These are phyloP conservation scores for Stipa capillata DNA, from an alignment of 176 grass and related monocot species.

Conservation along the genomic window DNA sequence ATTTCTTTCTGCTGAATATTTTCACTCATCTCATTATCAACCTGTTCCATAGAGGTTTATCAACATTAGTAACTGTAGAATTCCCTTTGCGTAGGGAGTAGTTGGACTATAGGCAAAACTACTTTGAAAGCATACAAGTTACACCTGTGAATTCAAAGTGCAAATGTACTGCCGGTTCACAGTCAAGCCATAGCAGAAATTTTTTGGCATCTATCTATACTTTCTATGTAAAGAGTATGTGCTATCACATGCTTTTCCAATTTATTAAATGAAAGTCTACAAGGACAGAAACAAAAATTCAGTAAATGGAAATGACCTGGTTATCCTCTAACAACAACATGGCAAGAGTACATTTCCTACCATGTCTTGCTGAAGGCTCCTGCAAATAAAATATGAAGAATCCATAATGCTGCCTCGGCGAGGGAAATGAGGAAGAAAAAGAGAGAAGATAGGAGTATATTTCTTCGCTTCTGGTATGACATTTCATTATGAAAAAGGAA, in stretches of 20 bases:
- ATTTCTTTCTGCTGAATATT: conserved; percentile 8
- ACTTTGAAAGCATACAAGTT: not conserved
- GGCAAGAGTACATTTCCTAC: conserved; percentile 31
- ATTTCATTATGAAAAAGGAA: not conserved
- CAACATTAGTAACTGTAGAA: not conserved
- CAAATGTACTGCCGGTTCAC: not conserved
- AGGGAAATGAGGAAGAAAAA: not conserved
- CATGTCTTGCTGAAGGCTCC: conserved; percentile 26
- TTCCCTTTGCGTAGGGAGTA: not conserved
- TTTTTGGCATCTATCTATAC: not conserved
- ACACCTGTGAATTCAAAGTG: not conserved
- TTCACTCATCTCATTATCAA: conserved; percentile 1
- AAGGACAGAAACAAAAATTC: not conserved
- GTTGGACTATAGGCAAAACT: not conserved
- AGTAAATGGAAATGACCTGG: not conserved
- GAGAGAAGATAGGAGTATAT: not conserved
- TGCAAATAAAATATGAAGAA: conserved; percentile 36
- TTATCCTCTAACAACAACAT: conserved; percentile 51
- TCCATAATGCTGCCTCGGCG: not conserved
- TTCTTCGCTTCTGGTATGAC: not conserved
- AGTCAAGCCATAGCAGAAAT: not conserved
- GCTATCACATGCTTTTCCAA: not conserved
- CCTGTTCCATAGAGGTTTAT: conserved; percentile 30
- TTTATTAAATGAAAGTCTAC: conserved; percentile 10
- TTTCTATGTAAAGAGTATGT: not conserved